Percentiles rank a stretch among this genome's conserved stretches.
These are phyloP conservation scores for Candolleomyces eurysporus DNA, from an alignment of 768 basidiomycete species.

Conservation along the genomic window DNA sequence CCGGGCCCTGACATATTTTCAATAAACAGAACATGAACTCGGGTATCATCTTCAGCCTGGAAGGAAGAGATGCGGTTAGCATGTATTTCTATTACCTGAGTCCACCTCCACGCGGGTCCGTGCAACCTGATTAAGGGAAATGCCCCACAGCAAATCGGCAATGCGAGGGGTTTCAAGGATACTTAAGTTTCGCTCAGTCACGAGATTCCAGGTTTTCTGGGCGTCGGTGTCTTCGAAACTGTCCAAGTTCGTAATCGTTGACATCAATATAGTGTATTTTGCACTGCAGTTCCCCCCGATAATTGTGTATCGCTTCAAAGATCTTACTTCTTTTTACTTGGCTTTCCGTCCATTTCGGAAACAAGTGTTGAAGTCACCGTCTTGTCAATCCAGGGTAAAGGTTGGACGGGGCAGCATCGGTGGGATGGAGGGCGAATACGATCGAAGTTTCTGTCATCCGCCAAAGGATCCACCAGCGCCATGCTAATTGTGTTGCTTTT, in stretches of 20 bases:
- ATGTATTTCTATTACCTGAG: too few species aligned
- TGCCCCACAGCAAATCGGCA: not conserved
- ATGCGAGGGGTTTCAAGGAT: constrained; percentile 12
- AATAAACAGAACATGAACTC: constrained; percentile 52
- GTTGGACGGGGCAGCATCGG: too few species aligned
- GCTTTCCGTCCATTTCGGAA: constrained; percentile 54
- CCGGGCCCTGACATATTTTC: constrained; percentile 51
- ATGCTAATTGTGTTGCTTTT: not conserved
- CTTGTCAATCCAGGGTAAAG: too few species aligned
- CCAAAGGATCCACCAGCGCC: too few species aligned
- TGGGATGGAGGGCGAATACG: constrained; percentile 37
- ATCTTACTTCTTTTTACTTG: constrained; percentile 45
- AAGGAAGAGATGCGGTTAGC: constrained; percentile 30
- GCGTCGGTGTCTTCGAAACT: constrained; percentile 20
- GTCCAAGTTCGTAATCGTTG: constrained; percentile 29
- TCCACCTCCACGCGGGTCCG: too few species aligned
- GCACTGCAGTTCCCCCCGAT: constrained; percentile 24
- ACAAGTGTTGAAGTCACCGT: too few species aligned
- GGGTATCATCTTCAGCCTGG: constrained; percentile 7
- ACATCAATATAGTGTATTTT: constrained; percentile 42
- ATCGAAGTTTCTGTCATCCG: not conserved
- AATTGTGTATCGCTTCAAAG: constrained; percentile 30
- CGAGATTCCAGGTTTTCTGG: constrained; percentile 34
- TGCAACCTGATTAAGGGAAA: not conserved
- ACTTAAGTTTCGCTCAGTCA: constrained; percentile 32